Conservation (phyloP, 768 basidiomycete species). For the Agrocybe praecox region DNA sequence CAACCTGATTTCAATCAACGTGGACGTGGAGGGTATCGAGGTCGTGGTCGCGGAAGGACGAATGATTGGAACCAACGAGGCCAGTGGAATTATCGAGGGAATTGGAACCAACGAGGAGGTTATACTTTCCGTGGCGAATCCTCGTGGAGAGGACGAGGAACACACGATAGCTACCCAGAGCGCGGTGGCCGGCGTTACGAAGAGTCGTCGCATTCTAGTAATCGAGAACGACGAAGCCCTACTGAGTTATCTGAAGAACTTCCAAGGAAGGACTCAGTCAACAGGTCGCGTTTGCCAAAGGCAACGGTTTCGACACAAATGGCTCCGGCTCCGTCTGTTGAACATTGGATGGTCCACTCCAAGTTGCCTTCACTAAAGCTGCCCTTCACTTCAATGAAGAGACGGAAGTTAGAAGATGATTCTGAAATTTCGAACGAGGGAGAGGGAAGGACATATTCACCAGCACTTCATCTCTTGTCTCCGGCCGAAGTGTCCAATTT, state of each 20-base stretch:
- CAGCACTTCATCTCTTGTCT: background rate
- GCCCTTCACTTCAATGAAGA: conserved; percentile 15
- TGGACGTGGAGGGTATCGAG: conserved; percentile 8
- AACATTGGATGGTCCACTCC: conserved; percentile 9
- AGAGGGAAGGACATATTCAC: background rate
- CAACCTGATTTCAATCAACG: background rate
- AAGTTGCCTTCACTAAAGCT: conserved; percentile 21
- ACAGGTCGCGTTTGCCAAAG: too few relatives aligned
- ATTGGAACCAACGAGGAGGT: background rate
- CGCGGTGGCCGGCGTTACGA: background rate
- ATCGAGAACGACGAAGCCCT: too few relatives aligned
- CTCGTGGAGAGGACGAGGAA: conserved; percentile 9
- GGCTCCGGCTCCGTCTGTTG: background rate
- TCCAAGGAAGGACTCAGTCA: too few relatives aligned
- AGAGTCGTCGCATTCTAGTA: too few relatives aligned
- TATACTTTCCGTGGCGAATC: conserved; percentile 5
- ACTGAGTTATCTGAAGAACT: too few relatives aligned
- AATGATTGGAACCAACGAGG: background rate
- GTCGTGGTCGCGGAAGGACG: background rate
- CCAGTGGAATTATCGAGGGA: background rate
- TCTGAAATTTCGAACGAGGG: background rate
- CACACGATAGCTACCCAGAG: background rate
- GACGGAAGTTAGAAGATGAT: conserved; percentile 15
- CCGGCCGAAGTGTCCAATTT: too few relatives aligned
- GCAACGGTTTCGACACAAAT: background rate